Evolutionary conservation across 225 moss, liverwort and hornwort species (phyloP), one percentile per base, ranked within the genome.

Genomic region (Pseudoscleropodium purum): DNA sequence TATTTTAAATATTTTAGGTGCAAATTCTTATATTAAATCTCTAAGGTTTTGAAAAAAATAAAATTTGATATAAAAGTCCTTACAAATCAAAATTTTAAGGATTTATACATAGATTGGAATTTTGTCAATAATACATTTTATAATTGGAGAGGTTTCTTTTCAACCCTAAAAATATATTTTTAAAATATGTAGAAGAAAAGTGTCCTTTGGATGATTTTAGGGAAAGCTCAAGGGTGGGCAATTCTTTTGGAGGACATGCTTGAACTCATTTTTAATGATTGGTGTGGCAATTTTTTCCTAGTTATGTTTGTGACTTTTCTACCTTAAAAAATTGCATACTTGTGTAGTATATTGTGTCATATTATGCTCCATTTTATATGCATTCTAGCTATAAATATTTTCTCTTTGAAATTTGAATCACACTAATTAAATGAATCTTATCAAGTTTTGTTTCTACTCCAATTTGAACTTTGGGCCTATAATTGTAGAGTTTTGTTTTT

Each of bases 271-370:
- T 51, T 52, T 9, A 24, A 77, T 36, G 1, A 15, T 36, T 15
- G 2, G 5, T 52, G 0, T 77, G 4, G 4, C 18, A 10, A 18
- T 74, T 74, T 18, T 74, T 45, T 74, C 6, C 10, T 29, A 17
- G 1, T 45, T 10, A 45, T 29, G 2, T 34, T 34, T 21, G 21
- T 21, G 3, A 23, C 20, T 36, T 36, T 43, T 5, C 5, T 77
- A 13, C 4, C 19, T 31, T 12, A 31, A 8, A 49, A 52, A 23
- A 34, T 21, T 34, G 4, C 1, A 52, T 21, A 36, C 23, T 14
- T 5, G 23, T 34, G 0, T 77, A 52, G 5, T 23, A 0, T 52
- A 34, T 21, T 52, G 34, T 23, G 2, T 4, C 3, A 20, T 2
- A 18, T 34, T 51, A 51, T 34, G 8, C 2, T 21, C 1, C 34